Evolutionary conservation across 305 asterid species (phyloP), one percentile per base, ranked within the genome.

Genomic region (Ajuga reptans): DNA sequence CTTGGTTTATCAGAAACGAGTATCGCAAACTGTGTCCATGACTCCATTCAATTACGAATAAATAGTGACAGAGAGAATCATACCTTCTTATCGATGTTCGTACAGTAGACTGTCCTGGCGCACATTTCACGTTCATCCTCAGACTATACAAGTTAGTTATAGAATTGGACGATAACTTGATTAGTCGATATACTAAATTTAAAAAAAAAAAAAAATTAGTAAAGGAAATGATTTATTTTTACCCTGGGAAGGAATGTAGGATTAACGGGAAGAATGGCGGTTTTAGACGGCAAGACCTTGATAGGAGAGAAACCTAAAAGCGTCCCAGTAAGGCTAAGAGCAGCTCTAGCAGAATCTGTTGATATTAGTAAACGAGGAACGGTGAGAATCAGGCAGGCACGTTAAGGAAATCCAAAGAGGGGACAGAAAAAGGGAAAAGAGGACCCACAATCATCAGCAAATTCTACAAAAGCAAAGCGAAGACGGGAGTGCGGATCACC

Each of bases 51-150:
- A 53, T 0, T 4, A 10, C 2, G 41, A 61, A 39, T 51, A 18
- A 47, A 71, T 34, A 46, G 18, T 2, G 7, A 33, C 41, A 42
- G 7, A 9, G 36, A 37, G 31, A 43, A 9, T 24, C 31, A 27
- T 77, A 87, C 98, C 92, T 83, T 88, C 83, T 89, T 92, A 79
- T 92, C 98, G 69, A 92, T 90, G 76, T 92, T 90, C 58, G 98
- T 92, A 82, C 97, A 90, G 80, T 92, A 92, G 57, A 92, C 96
- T 63, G 98, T 92, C 91, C 91, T 84, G 52, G 97, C 98, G 63
- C 98, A 92, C 98, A 92, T 92, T 83, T 90, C 95, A 9, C 97
- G 96, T 76, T 92, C 98, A 84, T 89, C 97, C 82, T 92, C 98
- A 0, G 98, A 92, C 98, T 92, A 51, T 60, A 73, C 9, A 58